Conservation (phyloP, 495 filamentous ascomycete genomes). For the Podospora anserina region DNA sequence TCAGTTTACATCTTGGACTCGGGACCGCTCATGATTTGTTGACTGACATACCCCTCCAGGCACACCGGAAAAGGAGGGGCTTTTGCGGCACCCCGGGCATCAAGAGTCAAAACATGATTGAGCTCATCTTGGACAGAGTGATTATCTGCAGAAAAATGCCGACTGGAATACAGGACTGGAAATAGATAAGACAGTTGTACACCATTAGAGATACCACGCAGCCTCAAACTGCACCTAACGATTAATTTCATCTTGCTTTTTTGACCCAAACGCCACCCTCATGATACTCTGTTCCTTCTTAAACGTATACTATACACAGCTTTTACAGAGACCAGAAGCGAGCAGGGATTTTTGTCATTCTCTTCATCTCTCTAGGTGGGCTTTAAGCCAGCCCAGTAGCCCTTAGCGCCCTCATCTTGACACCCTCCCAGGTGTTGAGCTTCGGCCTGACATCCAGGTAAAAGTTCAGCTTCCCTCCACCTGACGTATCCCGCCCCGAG, state of each 20-base stretch:
- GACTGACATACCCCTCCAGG: slow-evolving; percentile 2
- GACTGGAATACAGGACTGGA: background rate
- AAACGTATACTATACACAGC: background rate
- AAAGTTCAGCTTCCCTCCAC: slow-evolving; percentile 72
- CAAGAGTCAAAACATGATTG: slow-evolving; percentile 29
- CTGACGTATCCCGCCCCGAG: slow-evolving; percentile 60
- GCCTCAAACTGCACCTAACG: background rate
- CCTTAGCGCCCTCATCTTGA: slow-evolving; percentile 71
- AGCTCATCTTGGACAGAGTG: background rate
- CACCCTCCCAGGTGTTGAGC: slow-evolving; percentile 85
- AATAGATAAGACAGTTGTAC: background rate
- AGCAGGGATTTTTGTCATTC: background rate
- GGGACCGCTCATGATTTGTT: background rate
- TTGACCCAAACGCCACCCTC: background rate
- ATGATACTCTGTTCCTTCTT: background rate
- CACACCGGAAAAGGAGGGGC: slow-evolving; percentile 25
- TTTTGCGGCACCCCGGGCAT: slow-evolving; percentile 13
- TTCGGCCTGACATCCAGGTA: slow-evolving; percentile 95
- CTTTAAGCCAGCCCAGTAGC: slow-evolving; percentile 57
- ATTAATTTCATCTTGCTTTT: slow-evolving; percentile 1
- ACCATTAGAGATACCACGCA: slow-evolving; percentile 19
- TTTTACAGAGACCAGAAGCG: background rate
- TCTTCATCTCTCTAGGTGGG: background rate
- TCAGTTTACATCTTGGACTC: slow-evolving; percentile 7
- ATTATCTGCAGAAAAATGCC: background rate